Base-by-base conservation (phyloP, 2,329 filamentous ascomycete genomes). In the Curvularia eragrostidis region DNA sequence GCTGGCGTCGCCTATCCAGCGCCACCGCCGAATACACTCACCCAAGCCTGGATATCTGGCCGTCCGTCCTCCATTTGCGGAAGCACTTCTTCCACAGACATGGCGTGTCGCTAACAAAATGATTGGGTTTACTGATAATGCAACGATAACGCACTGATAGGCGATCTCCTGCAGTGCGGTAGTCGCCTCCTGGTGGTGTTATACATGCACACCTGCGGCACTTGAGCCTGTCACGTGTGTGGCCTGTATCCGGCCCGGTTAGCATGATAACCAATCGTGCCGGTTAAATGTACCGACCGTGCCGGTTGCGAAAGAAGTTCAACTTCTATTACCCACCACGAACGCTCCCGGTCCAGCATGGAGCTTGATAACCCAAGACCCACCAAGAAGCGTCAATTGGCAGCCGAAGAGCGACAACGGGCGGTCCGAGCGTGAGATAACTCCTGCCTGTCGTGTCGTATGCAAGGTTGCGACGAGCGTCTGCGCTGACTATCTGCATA, bases 401-500 rank as follows among this genome's bases (percentile, higher is more conserved):
- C 54, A n/a, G 46, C 46, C 26, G 51, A 58, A 34, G 58, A 61
- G 50, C 58, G 58, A 54, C 58, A 61, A 39, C 58, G 58, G 53
- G 58, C 58, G 28, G 47, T 61, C 51, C 58, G 58, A 47, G 58
- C 58, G 58, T 61, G 57, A 61, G 58, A 51, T 15, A 36, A 43
- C 34, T 36, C 54, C 43, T 21, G n/a, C 47, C 41, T 32, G 39
- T 26, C 21, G 36, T 42, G 21, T 47, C 24, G 19, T 19, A 38
- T 28, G 48, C 24, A 15, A 23, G 18, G 3, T 21, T 26, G 43
- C 32, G 36, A 34, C 36, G 21, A 24, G 47, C 28, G 36, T 18
- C 44, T 23, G 43, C 43, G 41, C 57, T 59, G 53, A 59, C 56
- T 49, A 9, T 32, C 48, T 36, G 19, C 38, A 19, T 36, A 85